Base-by-base conservation (phyloP, 108 stramenopile species). In the Stephanodiscus minutulus region DNA sequence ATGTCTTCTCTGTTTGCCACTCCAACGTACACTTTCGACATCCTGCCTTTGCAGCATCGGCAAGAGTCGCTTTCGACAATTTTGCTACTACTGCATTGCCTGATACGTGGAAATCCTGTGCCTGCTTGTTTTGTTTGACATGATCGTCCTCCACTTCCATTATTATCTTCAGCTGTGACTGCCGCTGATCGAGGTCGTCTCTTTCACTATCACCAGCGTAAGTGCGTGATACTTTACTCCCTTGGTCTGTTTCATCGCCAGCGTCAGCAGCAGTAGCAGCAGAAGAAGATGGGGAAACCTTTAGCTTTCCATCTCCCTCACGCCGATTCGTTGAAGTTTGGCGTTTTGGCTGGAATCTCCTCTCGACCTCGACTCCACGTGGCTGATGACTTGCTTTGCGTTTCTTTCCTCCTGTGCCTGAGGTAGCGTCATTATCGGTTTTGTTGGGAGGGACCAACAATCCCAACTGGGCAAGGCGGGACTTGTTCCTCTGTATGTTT, bases 401-500 rank as follows among this genome's bases (percentile, higher is more conserved):
- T 54, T 52, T 35, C 5, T 55, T 54, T 20, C 9, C 13, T 44
- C 3, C 15, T 44, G 43, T 44, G 43, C 13, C 43, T 15, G 15
- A 44, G 12, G 43, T 15, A 13, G 43, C 33, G 17, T 54, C 47
- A 41, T 54, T 1, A 12, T 28, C 21, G 49, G 35, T 18, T 46
- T 52, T 36, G 55, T 18, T 22, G 20, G 66, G 39, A 21, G 25
- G 37, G 17, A 11, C 57, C 33, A 73, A 13, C 68, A 73, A 44
- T 41, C 79, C 79, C 63, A 81, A 64, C 27, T 59, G 54, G 31
- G 50, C 61, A 44, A 81, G 68, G 24, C 79, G 74, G 9, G 68
- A 41, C 29, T 76, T 75, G 18, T 81, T 81, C 18, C 79, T 24
- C 17, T 71, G 48, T 5, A 81, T 81, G 44, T 81, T 81, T 7